phyloP scores from a whole-genome alignment of 2,329 filamentous ascomycete genomes.

The Fusarium paranaense region DNA sequence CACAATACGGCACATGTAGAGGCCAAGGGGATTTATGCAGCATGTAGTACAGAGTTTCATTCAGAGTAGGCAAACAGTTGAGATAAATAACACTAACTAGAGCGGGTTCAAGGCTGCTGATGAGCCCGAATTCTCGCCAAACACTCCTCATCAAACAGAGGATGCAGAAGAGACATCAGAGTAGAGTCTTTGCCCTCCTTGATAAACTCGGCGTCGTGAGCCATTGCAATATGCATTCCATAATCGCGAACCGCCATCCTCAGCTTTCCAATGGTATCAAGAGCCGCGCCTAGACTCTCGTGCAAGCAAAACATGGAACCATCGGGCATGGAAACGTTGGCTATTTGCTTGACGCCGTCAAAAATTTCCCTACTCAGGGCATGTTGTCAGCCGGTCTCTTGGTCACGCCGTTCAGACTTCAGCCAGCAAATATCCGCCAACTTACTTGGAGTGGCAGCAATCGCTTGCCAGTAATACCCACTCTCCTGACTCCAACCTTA shows the following conservation, averaged over 20 bases:
- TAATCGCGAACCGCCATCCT: conserved; percentile 9
- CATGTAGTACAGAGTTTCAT: not conserved
- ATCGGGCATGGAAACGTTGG: not conserved
- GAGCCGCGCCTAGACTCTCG: conserved; percentile 1
- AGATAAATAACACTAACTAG: too few species aligned
- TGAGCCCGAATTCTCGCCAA: conserved; percentile 3
- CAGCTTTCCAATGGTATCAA: not conserved
- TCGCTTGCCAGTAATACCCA: conserved; percentile 7
- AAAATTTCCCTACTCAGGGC: conserved; percentile 4
- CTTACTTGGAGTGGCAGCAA: conserved; percentile 20
- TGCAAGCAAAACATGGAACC: conserved; percentile 11
- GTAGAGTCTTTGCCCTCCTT: not conserved
- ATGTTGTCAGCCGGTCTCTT: not conserved
- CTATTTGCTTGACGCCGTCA: not conserved
- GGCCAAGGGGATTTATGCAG: too few species aligned
- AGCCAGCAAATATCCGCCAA: not conserved
- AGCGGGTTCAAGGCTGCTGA: not conserved
- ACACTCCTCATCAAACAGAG: conserved; percentile 6
- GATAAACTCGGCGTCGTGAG: conserved; percentile 21
- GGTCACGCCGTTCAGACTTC: too few species aligned
- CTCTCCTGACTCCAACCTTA: not conserved
- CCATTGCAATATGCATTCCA: conserved; percentile 19
- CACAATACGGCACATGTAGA: too few species aligned
- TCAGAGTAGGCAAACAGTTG: not conserved
- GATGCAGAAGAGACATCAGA: conserved; percentile 18